Percentiles rank a stretch among this genome's conserved stretches.
Evolutionary conservation across 177 flowering plant species (phyloP).

Genomic region (Tripterygium wilfordii): DNA sequence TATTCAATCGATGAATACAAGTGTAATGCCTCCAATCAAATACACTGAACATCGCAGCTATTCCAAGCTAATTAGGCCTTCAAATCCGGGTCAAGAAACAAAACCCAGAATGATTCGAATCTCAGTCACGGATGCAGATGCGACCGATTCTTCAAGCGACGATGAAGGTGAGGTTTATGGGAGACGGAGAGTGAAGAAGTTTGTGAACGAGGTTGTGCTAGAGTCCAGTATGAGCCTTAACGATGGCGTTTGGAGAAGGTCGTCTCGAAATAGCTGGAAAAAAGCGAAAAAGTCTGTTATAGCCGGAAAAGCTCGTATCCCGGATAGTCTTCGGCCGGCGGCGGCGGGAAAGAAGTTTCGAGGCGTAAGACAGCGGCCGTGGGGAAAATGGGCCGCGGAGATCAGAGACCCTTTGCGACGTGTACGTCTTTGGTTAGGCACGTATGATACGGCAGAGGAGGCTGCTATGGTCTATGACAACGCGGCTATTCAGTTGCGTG

Average conservation of each 20-base stretch:
- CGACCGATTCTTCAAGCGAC: constrained; percentile 90
- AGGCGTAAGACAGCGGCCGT: constrained; percentile 60
- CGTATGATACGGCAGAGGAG: constrained; percentile 43
- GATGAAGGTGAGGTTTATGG: constrained; percentile 37
- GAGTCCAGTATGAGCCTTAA: constrained; percentile 4
- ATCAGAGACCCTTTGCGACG: constrained; percentile 37
- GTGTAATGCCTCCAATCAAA: constrained; percentile 25
- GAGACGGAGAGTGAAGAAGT: constrained; percentile 18
- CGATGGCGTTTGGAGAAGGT: constrained; percentile 2
- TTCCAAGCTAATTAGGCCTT: constrained; percentile 7
- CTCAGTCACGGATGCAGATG: constrained; percentile 72
- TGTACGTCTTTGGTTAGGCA: constrained; percentile 80
- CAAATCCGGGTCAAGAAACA: neutral
- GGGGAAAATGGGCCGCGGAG: constrained; percentile 49
- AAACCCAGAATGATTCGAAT: constrained; percentile 54
- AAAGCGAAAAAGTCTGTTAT: no score
- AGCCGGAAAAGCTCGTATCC: neutral
- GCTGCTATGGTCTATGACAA: constrained; percentile 81
- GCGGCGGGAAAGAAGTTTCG: constrained; percentile 22
- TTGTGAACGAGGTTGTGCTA: constrained; percentile 23
- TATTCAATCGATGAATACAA: neutral
- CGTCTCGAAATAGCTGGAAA: no score
- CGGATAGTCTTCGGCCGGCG: neutral
- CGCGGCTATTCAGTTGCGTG: constrained; percentile 77
- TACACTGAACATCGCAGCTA: constrained; percentile 51